Evolutionary conservation across 2,329 filamentous ascomycete species (phyloP).

Genomic region (Orbilia quercus): DNA sequence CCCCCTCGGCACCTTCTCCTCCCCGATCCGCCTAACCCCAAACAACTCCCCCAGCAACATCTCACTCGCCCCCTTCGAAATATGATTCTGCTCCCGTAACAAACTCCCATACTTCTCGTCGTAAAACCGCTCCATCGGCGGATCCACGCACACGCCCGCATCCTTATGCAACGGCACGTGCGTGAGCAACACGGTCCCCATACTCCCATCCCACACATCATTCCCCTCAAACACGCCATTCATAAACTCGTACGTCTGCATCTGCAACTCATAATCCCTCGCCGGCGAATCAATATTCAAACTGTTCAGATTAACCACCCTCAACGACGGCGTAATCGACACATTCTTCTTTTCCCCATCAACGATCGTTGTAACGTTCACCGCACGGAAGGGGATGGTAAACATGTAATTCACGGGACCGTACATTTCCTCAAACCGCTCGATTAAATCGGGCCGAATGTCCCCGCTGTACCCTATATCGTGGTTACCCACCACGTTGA

Average conservation of each 20-base stretch:
- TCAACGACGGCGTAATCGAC: slow-evolving; percentile 72
- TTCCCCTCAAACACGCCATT: slow-evolving; percentile 65
- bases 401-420: slow-evolving; percentile 92
- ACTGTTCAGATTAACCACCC: slow-evolving; percentile 86
- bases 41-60: slow-evolving; percentile 87
- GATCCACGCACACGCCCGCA: slow-evolving; percentile 82
- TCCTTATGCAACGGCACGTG: slow-evolving; percentile 91
- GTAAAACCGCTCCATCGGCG: slow-evolving; percentile 84
- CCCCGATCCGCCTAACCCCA: slow-evolving; percentile 73
- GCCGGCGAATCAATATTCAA: slow-evolving; percentile 93
- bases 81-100: slow-evolving; percentile 89
- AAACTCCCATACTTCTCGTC: slow-evolving; percentile 74
- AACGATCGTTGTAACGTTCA: slow-evolving; percentile 59
- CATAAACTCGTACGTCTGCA: slow-evolving; percentile 80
- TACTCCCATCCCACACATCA: slow-evolving; percentile 53
- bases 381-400: slow-evolving; percentile 73
- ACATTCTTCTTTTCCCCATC: slow-evolving; percentile 61
- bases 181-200: slow-evolving; percentile 84
- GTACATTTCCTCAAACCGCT: slow-evolving; percentile 84
- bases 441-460: slow-evolving; percentile 77
- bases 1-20: slow-evolving; percentile 64
- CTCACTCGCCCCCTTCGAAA: slow-evolving; percentile 77
- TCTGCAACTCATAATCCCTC: slow-evolving; percentile 73
- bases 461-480: slow-evolving; percentile 97
- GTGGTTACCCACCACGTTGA: slow-evolving; percentile 94